phyloP scores from a whole-genome alignment of 2,329 filamentous ascomycete species.

The Helotiales sp. region DNA sequence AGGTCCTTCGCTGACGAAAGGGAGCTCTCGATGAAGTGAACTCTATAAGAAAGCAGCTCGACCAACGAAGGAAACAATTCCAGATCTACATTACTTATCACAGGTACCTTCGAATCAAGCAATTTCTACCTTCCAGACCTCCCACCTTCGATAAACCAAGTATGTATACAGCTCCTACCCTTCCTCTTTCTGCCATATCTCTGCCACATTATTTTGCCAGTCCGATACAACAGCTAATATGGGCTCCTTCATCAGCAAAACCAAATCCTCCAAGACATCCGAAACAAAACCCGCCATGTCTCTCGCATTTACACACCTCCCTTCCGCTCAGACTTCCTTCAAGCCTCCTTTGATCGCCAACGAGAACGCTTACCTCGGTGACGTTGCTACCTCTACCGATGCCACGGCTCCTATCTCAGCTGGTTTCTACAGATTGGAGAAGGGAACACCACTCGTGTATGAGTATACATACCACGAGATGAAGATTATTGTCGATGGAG shows the following conservation, averaged over 20 bases:
- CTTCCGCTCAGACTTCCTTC: constrained; percentile 54
- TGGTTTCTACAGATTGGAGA: constrained; percentile 63
- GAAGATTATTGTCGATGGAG: constrained; percentile 66
- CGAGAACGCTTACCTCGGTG: constrained; percentile 62
- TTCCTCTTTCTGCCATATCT: neutral
- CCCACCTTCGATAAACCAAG: constrained; percentile 12
- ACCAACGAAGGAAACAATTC: constrained; percentile 21
- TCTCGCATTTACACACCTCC: constrained; percentile 42
- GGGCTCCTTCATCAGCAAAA: constrained; percentile 35
- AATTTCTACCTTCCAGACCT: neutral
- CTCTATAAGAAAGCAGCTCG: constrained; percentile 13
- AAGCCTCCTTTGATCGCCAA: constrained; percentile 63
- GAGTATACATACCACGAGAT: constrained; percentile 66
- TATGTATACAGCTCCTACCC: constrained; percentile 18
- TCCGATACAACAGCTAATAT: constrained; percentile 27
- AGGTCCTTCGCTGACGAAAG: constrained; percentile 2
- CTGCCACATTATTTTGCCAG: neutral
- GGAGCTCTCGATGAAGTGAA: no score
- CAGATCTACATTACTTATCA: constrained; percentile 21
- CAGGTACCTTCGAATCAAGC: constrained; percentile 6
- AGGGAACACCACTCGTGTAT: constrained; percentile 62
- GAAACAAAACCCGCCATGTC: constrained; percentile 21
- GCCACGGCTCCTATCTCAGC: constrained; percentile 54
- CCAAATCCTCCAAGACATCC: constrained; percentile 19
- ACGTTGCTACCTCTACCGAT: constrained; percentile 45